Conservation (phyloP, 352 stramenopile genomes). For the Globisporangium radiosum region DNA sequence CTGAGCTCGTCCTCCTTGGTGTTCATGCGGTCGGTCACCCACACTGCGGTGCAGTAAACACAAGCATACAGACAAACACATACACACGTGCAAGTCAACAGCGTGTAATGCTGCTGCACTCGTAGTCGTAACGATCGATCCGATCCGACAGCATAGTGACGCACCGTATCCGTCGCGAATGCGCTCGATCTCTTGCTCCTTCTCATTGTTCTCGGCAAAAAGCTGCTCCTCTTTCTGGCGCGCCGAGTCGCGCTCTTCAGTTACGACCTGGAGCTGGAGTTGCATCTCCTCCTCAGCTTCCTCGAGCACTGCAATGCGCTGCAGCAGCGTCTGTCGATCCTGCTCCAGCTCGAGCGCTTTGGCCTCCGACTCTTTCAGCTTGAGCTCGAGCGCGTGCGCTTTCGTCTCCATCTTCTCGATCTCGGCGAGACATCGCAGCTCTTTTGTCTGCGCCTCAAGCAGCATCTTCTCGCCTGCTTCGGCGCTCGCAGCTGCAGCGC, state of each 20-base stretch:
- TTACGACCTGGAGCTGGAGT: constrained; percentile 77
- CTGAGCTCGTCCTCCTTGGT: constrained; percentile 83
- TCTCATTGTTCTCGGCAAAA: constrained; percentile 79
- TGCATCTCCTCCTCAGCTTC: constrained; percentile 76
- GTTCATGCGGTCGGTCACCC: constrained; percentile 86
- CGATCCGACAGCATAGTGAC: neutral
- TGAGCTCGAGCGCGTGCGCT: constrained; percentile 36
- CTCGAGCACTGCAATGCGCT: constrained; percentile 50
- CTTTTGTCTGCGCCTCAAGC: constrained; percentile 67
- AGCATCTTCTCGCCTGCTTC: constrained; percentile 46
- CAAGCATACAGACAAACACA: neutral
- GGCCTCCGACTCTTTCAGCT: constrained; percentile 25
- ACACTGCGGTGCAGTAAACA: constrained; percentile 35
- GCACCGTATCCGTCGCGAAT: constrained; percentile 78
- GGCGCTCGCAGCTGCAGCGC: constrained; percentile 7
- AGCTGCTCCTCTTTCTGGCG: constrained; percentile 80
- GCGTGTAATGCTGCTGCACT: neutral
- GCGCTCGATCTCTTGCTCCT: constrained; percentile 83
- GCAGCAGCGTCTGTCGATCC: constrained; percentile 24
- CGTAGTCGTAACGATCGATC: too few relatives aligned
- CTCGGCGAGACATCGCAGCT: constrained; percentile 58
- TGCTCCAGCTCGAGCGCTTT: constrained; percentile 28
- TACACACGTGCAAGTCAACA: neutral
- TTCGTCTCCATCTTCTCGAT: constrained; percentile 69
- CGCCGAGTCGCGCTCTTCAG: constrained; percentile 74